Evolutionary conservation across 1,139 yeast species (phyloP), one percentile per base, ranked within the genome.

Genomic region (Zygoascus sp.): DNA sequence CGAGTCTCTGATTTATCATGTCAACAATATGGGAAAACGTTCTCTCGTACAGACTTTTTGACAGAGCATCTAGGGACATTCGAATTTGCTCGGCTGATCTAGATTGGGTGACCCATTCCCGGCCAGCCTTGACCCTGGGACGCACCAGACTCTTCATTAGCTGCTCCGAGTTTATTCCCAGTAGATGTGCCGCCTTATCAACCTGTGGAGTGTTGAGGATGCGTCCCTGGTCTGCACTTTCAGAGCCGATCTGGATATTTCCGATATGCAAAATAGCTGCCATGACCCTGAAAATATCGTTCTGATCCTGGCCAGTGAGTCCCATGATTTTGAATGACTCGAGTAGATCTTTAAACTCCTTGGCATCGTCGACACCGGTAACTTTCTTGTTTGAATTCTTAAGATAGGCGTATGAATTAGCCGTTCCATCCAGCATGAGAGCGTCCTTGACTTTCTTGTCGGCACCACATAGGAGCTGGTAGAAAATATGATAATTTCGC

Each of bases 401-500:
- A 54, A 92, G 69, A 59, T 87, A 90, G 15, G 72, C 70, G 61
- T 80, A 83, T 17, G 69, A 62, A 11, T 75, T 67, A 0, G 70
- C 54, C 11, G 65, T 58, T 50, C 71, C 75, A 6, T 70, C 67
- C 23, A 86, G 66, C 3, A 75, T 71, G 34, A 85, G 72, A 22
- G 72, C 65, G 5, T 73, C 58, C 25, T 82, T 68, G 28, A 79
- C 70, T 6, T 70, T 70, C 4, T 68, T 68, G 1, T 80, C 63
- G 20, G 85, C 77, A 8, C 97, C 96, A 45, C 76, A 72, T 28
- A 94, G 67, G 39, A 94, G 68, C 62, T 94, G 97, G 64, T 92
- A 94, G 64, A 92, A 92, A 46, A 92, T 90, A 64, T 92, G 98
- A 66, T 92, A 92, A 64, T 92, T 92, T 67, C 98, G 79, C 69